phyloP scores from a whole-genome alignment of 2,329 filamentous ascomycete species.

The Mycocentrospora acerina region DNA sequence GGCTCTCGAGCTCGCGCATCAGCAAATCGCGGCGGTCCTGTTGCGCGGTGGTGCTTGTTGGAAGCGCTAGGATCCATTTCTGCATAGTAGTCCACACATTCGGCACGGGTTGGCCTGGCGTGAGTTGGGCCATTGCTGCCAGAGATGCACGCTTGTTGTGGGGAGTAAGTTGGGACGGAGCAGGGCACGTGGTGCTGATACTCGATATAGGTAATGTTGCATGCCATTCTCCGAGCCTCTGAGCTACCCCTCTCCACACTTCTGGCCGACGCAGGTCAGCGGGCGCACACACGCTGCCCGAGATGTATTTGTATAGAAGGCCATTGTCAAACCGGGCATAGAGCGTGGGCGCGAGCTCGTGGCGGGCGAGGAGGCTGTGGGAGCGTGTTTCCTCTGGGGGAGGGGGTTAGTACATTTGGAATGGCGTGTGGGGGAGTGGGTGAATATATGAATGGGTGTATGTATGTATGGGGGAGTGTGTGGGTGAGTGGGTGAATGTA shows the following conservation, averaged over 20 bases:
- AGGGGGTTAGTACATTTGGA: conserved; percentile 12
- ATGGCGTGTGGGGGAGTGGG: conserved; percentile 1
- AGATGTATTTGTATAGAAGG: conserved; percentile 89
- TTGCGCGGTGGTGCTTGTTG: conserved; percentile 69
- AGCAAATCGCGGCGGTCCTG: conserved; percentile 66
- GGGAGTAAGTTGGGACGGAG: conserved; percentile 31
- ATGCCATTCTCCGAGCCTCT: conserved; percentile 89
- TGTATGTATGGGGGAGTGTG: no score
- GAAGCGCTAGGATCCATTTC: conserved; percentile 89
- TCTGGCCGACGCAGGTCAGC: conserved; percentile 74
- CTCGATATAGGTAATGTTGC: conserved; percentile 63
- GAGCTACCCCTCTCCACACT: conserved; percentile 81
- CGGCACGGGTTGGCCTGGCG: conserved; percentile 70
- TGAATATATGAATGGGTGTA: no score
- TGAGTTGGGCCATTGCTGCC: conserved; percentile 43
- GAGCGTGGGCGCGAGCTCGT: conserved; percentile 81
- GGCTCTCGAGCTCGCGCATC: conserved; percentile 71
- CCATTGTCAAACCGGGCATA: conserved; percentile 94
- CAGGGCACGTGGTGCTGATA: conserved; percentile 46
- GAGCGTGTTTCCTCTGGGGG: conserved; percentile 61
- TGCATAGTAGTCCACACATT: conserved; percentile 96
- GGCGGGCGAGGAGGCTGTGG: conserved; percentile 82
- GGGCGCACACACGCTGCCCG: conserved; percentile 76
- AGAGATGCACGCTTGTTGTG: conserved; percentile 40
- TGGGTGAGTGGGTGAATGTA: no score